Evolutionary conservation across 768 basidiomycete genomes (phyloP), one percentile per base, ranked within the genome.

Genomic region (Agrocybe praecox): DNA sequence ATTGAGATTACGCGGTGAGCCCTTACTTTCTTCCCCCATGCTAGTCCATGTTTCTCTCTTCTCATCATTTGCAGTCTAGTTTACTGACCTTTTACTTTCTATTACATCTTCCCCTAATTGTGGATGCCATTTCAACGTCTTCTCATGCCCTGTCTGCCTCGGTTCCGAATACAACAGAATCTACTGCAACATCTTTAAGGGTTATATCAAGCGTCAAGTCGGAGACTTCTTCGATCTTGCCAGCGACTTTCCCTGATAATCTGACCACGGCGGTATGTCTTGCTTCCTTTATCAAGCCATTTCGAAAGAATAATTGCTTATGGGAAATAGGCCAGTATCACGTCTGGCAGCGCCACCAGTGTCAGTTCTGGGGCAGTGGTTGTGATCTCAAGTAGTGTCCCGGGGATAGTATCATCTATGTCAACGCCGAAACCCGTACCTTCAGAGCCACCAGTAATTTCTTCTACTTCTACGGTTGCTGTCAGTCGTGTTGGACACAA

Each of bases 1-100:
- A 18, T 58, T 58, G 57, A 57, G 46, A 40, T 57, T 53, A 14
- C 32, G 46, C 53, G 58, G 57, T 58, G 55, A 62, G 60, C 17
- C 33, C 54, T 50, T 46, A 44, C 58, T 56, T 29, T 53, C 9
- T 29, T 29, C 53, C 52, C 60, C 58, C 26, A 48, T 58, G 57
- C 56, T 23, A 44, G 46, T 49, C 40, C 42, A 49, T 54, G 53
- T 49, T 49, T n/a, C 43, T 32, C 26, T 48, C 26, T 29, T 9
- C 46, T 40, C 52, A 40, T 34, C 45, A 36, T 46, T 33, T 53
- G 44, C 49, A 24, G 42, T 54, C 55, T 59, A 58, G 47, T 19
- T 46, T 51, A 46, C 44, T 42, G 34, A 48, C 46, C 34, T 51
- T 46, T 51, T 57, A 36, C 36, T 43, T 48, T 42, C 29, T 32